phyloP scores from a whole-genome alignment of 2,329 filamentous ascomycete genomes.

The Zymoseptoria pseudotritici region DNA sequence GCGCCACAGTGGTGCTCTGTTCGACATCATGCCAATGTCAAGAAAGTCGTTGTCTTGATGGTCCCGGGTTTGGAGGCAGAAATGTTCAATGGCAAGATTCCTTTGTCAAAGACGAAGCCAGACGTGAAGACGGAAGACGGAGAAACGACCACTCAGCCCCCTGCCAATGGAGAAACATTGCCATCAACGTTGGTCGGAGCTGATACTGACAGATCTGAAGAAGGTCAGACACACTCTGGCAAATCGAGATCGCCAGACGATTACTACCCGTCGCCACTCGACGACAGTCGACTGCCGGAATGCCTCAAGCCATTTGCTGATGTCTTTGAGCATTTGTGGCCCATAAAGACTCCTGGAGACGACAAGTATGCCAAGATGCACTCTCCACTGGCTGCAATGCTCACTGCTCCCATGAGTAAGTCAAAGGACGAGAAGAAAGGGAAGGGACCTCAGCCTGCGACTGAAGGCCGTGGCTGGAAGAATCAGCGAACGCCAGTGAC shows the following conservation, averaged over 20 bases:
- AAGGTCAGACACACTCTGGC: not conserved
- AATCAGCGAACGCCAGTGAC: slow-evolving; percentile 76
- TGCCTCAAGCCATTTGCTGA: slow-evolving; percentile 58
- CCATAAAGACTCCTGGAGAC: slow-evolving; percentile 79
- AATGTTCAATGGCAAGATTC: slow-evolving; percentile 66
- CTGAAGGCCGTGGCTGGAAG: slow-evolving; percentile 59
- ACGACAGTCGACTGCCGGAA: slow-evolving; percentile 34
- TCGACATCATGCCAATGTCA: slow-evolving; percentile 48
- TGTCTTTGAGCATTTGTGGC: slow-evolving; percentile 86
- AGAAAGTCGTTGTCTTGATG: slow-evolving; percentile 82
- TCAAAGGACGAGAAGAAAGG: slow-evolving; percentile 58
- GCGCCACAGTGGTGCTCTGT: slow-evolving; percentile 59
- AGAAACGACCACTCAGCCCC: slow-evolving; percentile 1
- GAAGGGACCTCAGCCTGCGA: slow-evolving; percentile 53
- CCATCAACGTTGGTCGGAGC: not conserved
- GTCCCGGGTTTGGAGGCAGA: slow-evolving; percentile 82
- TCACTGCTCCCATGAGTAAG: slow-evolving; percentile 66
- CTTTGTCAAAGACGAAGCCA: slow-evolving; percentile 14
- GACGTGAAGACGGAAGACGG: slow-evolving; percentile 2
- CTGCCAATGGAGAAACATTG: not conserved
- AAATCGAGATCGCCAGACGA: slow-evolving; percentile 38
- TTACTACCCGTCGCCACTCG: slow-evolving; percentile 42
- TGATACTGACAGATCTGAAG: not conserved
- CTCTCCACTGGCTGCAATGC: slow-evolving; percentile 78
- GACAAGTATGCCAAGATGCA: slow-evolving; percentile 72